Base-by-base conservation (phyloP, 2,329 filamentous ascomycete genomes). In the Didymella keratinophila region DNA sequence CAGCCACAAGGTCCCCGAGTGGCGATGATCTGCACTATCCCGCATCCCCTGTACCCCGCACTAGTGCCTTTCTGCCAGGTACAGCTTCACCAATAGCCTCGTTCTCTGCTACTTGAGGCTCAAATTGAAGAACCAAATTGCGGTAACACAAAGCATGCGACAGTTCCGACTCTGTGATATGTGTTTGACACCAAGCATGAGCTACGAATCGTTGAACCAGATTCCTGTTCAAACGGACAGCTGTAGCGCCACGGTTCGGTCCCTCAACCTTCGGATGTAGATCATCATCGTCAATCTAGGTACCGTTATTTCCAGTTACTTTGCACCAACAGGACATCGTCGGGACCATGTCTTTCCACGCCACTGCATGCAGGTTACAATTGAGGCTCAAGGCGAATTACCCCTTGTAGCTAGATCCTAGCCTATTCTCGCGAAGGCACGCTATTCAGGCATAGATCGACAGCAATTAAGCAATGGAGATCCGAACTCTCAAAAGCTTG, bases 291-390 rank as follows among this genome's bases (percentile, higher is more conserved):
- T 42, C 14, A 30, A 23, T 30, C 6, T 21, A 34, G 34, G 41
- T 54, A 45, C 39, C 32, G 7, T 39, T 32, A 34, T 45, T 44
- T 10, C 44, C 14, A 36, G 30, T 10, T 11, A 16, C 4, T 41
- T 16, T 45, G 49, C 44, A 41, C 50, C 45, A 53, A 58, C 37
- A 32, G 11, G 9, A 53, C 23, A 7, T 34, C 20, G 25, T 25
- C 39, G 44, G 49, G 21, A 1, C 8, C 41, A 34, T 25, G 20
- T 11, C 10, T 18, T 32, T 20, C 45, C 21, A 50, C 39, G 51
- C 56, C 41, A 58, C 45, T 12, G 9, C n/a, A 58, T 58, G 56
- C 50, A 58, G 46, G 50, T 34, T 9, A 18, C 21, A 25, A 36
- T 50, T 41, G 50, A 50, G 45, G 56, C 46, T 58, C 50, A 51